These are phyloP conservation scores for Eucalyptus viminalis DNA, from an alignment of 345 rosid species.

Conservation along the genomic window DNA sequence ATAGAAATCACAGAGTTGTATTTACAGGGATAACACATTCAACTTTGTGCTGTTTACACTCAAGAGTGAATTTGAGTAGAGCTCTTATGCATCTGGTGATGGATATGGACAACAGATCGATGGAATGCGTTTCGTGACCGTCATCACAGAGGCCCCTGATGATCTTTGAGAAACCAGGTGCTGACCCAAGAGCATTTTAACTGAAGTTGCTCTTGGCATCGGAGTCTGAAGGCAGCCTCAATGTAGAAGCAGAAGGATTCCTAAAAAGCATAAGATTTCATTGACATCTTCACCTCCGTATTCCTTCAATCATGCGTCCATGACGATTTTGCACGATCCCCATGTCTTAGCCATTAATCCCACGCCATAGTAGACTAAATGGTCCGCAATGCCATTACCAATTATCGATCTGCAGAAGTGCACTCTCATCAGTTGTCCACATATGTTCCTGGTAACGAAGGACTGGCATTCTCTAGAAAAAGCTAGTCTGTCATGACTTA, in stretches of 20 bases:
- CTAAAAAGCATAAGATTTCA: neutral
- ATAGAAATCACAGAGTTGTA: fast-evolving
- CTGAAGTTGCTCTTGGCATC: neutral
- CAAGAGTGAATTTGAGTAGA: neutral
- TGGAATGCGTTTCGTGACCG: neutral
- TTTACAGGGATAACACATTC: neutral
- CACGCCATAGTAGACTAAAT: neutral
- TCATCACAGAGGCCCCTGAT: neutral
- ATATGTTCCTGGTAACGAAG: neutral
- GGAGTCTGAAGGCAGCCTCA: neutral
- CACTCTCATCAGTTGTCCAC: neutral
- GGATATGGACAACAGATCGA: neutral
- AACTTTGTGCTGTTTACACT: neutral
- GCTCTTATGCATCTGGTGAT: neutral
- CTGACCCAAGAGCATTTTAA: neutral
- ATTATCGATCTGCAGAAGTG: neutral
- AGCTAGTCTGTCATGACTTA: no score
- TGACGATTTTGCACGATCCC: neutral
- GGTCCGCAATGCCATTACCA: neutral
- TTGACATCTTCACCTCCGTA: neutral
- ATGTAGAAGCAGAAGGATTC: neutral
- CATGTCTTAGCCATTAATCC: neutral
- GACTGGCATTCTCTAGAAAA: neutral
- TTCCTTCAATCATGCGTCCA: neutral
- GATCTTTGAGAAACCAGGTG: neutral